Conservation (phyloP, 768 basidiomycete species). For the Auriscalpium microsporum region DNA sequence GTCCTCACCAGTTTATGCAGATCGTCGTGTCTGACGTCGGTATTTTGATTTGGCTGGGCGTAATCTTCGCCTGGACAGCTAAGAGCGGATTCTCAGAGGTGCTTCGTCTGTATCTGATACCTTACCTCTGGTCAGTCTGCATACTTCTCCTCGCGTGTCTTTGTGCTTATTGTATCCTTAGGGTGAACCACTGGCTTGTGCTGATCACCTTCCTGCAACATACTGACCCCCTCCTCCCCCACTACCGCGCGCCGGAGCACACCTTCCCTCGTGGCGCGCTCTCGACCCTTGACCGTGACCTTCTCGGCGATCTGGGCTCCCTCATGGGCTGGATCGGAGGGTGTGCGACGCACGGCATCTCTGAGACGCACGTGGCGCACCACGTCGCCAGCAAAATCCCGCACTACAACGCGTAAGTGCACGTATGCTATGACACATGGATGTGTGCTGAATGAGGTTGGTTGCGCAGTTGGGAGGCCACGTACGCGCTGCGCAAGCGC, state of each 20-base stretch:
- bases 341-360: conserved; percentile 83
- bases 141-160: neutral
- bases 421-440: neutral
- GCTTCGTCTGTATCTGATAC: conserved; percentile 72
- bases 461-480: conserved; percentile 73
- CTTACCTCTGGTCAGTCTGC: conserved; percentile 67
- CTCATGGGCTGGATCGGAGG: conserved; percentile 83
- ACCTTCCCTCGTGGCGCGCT: conserved; percentile 93
- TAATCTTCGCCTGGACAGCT: conserved; percentile 45
- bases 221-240: conserved; percentile 90
- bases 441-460: neutral
- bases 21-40: conserved; percentile 81
- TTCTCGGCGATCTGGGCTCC: conserved; percentile 69
- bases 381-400: conserved; percentile 95
- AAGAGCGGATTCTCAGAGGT: conserved; percentile 63
- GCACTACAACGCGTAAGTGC: conserved; percentile 73
- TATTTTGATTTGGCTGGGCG: conserved; percentile 62
- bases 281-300: conserved; percentile 78
- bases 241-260: conserved; percentile 85
- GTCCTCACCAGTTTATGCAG: conserved; percentile 68
- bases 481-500: conserved; percentile 72
- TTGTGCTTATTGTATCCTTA: conserved; percentile 16
- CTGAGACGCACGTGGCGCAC: conserved; percentile 88
- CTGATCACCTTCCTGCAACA: conserved; percentile 97
- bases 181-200: conserved; percentile 93